phyloP scores from a whole-genome alignment of 345 rosid genomes.

The Stellera chamaejasme region DNA sequence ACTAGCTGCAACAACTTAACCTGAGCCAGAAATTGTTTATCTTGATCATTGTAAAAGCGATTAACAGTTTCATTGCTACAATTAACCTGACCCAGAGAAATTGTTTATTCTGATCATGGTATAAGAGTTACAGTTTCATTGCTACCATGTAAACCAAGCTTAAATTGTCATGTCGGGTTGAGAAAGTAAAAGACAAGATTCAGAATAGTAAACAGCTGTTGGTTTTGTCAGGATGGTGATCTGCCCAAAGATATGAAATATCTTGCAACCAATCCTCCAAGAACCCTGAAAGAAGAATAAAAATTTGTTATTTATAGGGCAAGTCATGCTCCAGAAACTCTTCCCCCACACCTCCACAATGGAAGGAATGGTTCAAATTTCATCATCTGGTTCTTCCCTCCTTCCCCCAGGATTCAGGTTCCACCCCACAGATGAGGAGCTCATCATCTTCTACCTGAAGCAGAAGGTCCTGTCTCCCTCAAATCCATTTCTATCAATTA shows the following conservation, averaged over 20 bases:
- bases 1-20: no score
- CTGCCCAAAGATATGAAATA: no score
- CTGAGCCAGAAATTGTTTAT: no score
- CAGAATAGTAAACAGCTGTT: not conserved
- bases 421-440: slow-evolving; percentile 45
- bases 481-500: slow-evolving; percentile 16
- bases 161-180: not conserved
- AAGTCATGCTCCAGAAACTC: not conserved
- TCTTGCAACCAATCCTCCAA: not conserved
- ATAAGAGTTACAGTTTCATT: no score
- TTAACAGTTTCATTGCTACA: not conserved
- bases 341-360: slow-evolving; percentile 1
- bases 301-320: not conserved
- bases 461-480: slow-evolving; percentile 22
- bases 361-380: not conserved
- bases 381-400: slow-evolving; percentile 1
- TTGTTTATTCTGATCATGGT: no score
- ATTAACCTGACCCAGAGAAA: not conserved
- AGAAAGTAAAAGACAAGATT: not conserved
- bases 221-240: not conserved
- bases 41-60: no score
- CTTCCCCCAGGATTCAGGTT: slow-evolving; percentile 38
- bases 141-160: not conserved
- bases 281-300: not conserved
- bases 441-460: slow-evolving; percentile 26